Conservation (phyloP, 352 stramenopile species). For the Phytophthora agathidicida region DNA sequence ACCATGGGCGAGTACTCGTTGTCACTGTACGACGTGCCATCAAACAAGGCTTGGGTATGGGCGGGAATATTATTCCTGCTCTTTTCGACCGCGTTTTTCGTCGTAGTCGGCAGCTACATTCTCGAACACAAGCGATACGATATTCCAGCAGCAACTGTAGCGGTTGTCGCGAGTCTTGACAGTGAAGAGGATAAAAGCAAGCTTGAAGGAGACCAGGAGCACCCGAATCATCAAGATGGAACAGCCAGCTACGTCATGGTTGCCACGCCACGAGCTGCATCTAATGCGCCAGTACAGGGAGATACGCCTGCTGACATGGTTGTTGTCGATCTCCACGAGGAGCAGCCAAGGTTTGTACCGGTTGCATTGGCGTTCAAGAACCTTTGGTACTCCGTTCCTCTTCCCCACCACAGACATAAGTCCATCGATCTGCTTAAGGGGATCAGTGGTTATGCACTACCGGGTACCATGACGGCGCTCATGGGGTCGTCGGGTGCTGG, state of each 20-base stretch:
- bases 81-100: conserved; percentile 23
- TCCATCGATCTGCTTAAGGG: conserved; percentile 74
- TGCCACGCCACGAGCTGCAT: conserved; percentile 1
- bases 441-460: conserved; percentile 52
- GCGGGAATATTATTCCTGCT: conserved; percentile 16
- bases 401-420: conserved; percentile 13
- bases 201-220: too few species aligned
- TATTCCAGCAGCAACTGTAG: neutral
- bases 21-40: conserved; percentile 29
- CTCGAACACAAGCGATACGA: conserved; percentile 34
- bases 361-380: conserved; percentile 32
- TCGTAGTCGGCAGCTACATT: conserved; percentile 15
- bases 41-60: conserved; percentile 30
- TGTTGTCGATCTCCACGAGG: conserved; percentile 3
- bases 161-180: neutral
- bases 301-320: neutral
- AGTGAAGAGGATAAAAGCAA: neutral
- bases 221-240: conserved; percentile 11
- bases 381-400: conserved; percentile 18
- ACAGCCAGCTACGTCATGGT: conserved; percentile 5
- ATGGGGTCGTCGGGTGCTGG: conserved; percentile 69
- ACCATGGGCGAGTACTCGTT: conserved; percentile 35
- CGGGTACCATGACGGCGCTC: conserved; percentile 51
- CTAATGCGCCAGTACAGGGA: neutral
- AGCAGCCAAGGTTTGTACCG: conserved; percentile 18